Evolutionary conservation across 306 rosid genomes (phyloP).

Genomic region (Fagus sylvatica): DNA sequence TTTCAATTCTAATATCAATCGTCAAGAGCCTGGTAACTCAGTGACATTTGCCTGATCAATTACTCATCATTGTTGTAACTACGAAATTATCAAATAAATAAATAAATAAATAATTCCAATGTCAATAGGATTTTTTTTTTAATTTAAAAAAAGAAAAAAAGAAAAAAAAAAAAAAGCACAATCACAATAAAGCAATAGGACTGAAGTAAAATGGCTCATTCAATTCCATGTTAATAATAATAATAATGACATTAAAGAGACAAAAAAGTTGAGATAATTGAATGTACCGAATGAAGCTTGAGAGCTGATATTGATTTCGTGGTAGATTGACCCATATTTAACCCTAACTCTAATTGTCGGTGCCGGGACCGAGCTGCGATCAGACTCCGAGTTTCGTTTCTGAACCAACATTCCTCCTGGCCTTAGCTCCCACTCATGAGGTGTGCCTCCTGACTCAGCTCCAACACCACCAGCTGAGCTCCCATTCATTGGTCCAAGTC

Average conservation of each 20-base stretch:
- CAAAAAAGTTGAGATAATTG: not conserved
- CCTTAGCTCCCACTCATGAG: slow-evolving; percentile 83
- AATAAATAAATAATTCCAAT: too few relatives aligned
- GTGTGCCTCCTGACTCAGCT: slow-evolving; percentile 40
- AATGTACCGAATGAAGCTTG: slow-evolving; percentile 82
- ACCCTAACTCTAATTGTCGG: slow-evolving; percentile 79
- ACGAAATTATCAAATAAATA: too few relatives aligned
- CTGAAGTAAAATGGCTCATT: not conserved
- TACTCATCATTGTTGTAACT: too few relatives aligned
- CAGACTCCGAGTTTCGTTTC: slow-evolving; percentile 61
- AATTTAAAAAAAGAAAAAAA: not conserved
- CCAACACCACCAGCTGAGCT: slow-evolving; percentile 32
- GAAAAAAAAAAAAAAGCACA: not conserved
- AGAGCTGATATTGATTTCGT: slow-evolving; percentile 75
- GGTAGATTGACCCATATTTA: slow-evolving; percentile 74
- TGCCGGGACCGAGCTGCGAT: slow-evolving; percentile 57
- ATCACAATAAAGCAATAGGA: not conserved
- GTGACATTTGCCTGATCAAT: too few relatives aligned
- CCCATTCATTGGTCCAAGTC: slow-evolving; percentile 42
- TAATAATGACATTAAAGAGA: not conserved
- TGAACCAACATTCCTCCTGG: slow-evolving; percentile 99
- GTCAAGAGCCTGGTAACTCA: too few relatives aligned
- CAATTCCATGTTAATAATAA: not conserved
- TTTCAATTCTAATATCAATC: not conserved
- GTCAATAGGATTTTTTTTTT: too few relatives aligned